Evolutionary conservation across 2,329 filamentous ascomycete genomes (phyloP).

Genomic region (Cordyceps farinosa): DNA sequence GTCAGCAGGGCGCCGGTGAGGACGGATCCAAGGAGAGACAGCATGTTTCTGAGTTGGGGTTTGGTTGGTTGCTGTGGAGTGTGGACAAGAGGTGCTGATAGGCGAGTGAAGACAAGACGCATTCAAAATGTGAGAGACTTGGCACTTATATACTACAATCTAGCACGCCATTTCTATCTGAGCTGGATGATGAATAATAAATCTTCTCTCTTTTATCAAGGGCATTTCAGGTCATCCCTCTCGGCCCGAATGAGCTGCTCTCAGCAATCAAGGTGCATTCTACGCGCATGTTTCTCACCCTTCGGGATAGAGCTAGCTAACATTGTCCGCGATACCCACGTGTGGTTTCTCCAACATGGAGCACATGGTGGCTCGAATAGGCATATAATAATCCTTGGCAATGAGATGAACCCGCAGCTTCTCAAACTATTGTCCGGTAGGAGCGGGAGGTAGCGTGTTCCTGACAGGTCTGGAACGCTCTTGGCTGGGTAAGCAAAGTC

Average conservation of each 20-base stretch:
- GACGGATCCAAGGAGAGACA: slow-evolving; percentile 48
- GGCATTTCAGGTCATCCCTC: neutral
- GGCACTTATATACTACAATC: neutral
- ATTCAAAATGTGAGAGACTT: neutral
- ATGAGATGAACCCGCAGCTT: neutral
- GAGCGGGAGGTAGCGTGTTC: neutral
- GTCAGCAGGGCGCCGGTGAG: slow-evolving; percentile 43
- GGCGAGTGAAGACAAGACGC: neutral
- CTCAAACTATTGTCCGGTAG: neutral
- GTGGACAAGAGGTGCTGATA: neutral
- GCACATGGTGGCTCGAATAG: neutral
- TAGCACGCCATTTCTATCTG: neutral
- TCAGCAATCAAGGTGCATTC: neutral
- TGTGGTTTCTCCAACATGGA: neutral
- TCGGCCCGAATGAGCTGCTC: neutral
- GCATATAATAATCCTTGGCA: neutral
- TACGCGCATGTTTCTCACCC: neutral
- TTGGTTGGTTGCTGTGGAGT: slow-evolving; percentile 24
- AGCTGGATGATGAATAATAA: neutral
- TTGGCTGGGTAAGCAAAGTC: slow-evolving; percentile 1
- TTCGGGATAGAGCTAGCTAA: neutral
- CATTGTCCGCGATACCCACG: neutral
- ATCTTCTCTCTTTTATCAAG: no score
- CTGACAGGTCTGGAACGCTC: neutral
- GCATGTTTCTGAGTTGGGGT: slow-evolving; percentile 44